phyloP scores from a whole-genome alignment of 129 eudicot species.

The Lonicera japonica region DNA sequence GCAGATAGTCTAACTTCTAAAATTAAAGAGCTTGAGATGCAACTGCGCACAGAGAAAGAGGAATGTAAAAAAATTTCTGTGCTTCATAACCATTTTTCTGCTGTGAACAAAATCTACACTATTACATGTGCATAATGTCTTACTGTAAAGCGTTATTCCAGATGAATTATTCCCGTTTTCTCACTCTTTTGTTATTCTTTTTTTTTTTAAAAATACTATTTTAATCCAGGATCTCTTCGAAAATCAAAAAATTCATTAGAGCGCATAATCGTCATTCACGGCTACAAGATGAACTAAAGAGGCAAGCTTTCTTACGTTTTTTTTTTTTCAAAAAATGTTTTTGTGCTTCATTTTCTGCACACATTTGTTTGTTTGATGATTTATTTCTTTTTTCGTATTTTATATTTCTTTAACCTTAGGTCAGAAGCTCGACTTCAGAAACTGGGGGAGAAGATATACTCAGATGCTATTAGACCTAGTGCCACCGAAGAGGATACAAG shows the following conservation, averaged over 20 bases:
- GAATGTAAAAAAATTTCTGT: conserved; percentile 42
- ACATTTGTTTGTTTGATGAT: no score
- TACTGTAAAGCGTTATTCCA: not conserved
- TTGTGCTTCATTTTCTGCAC: not conserved
- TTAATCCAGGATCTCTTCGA: conserved; percentile 48
- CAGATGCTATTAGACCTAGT: conserved; percentile 32
- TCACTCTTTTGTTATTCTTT: conserved; percentile 13
- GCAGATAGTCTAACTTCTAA: conserved; percentile 49
- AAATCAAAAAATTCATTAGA: conserved; percentile 59
- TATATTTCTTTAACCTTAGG: conserved; percentile 24
- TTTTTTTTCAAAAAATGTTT: not conserved
- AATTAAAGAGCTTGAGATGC: conserved; percentile 65
- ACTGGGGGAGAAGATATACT: conserved; percentile 68
- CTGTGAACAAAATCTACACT: no score
- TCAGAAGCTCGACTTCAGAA: conserved; percentile 63
- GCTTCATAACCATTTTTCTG: conserved; percentile 1
- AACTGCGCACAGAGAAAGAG: conserved; percentile 55
- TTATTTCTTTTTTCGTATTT: conserved; percentile 6
- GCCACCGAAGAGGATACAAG: conserved; percentile 44
- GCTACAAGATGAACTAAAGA: conserved; percentile 76
- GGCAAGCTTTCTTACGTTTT: conserved; percentile 57
- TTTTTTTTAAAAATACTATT: not conserved
- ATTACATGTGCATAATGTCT: no score
- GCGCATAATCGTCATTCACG: conserved; percentile 63
- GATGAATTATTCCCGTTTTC: not conserved